Evolutionary conservation across 2,329 filamentous ascomycete species (phyloP).

Genomic region (Plenodomus tracheiphilus): DNA sequence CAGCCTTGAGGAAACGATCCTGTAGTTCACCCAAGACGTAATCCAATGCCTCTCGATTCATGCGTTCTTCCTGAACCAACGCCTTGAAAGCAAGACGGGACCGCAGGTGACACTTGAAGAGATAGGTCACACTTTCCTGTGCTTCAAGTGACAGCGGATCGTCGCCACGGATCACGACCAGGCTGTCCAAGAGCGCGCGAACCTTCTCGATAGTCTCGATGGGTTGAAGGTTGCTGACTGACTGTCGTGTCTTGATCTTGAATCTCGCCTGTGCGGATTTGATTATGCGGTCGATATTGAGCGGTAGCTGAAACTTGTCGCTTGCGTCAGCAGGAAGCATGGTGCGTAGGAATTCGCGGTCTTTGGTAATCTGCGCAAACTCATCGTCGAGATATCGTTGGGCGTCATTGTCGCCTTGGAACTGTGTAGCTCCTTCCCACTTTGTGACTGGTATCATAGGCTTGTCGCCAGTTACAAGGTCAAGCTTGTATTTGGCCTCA

Average conservation of each 20-base stretch:
- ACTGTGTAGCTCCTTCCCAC: conserved; percentile 83
- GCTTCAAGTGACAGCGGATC: conserved; percentile 85
- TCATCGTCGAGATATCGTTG: conserved; percentile 88
- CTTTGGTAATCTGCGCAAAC: conserved; percentile 75
- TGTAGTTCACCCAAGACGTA: conserved; percentile 91
- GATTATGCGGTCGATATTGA: conserved; percentile 90
- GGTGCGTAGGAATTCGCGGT: conserved; percentile 73
- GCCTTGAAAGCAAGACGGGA: conserved; percentile 92
- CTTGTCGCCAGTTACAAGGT: conserved; percentile 77
- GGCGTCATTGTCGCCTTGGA: conserved; percentile 82
- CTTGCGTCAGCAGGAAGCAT: conserved; percentile 68
- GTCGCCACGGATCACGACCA: conserved; percentile 83
- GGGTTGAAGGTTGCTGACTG: conserved; percentile 87
- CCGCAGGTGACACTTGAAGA: conserved; percentile 90
- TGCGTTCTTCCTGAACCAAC: conserved; percentile 78
- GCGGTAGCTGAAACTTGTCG: conserved; percentile 84
- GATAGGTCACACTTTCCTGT: conserved; percentile 81
- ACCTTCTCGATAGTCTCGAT: conserved; percentile 83
- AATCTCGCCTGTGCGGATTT: conserved; percentile 89
- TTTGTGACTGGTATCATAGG: conserved; percentile 67
- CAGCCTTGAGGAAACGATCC: conserved; percentile 80
- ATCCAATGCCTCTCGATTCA: conserved; percentile 90
- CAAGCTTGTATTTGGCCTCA: conserved; percentile 78
- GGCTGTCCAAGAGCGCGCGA: conserved; percentile 70
- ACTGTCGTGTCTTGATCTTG: conserved; percentile 75